Percentiles rank a stretch among this genome's conserved stretches.
Conservation (phyloP, 2,329 filamentous ascomycete species). For the Fusarium goolgardi region DNA sequence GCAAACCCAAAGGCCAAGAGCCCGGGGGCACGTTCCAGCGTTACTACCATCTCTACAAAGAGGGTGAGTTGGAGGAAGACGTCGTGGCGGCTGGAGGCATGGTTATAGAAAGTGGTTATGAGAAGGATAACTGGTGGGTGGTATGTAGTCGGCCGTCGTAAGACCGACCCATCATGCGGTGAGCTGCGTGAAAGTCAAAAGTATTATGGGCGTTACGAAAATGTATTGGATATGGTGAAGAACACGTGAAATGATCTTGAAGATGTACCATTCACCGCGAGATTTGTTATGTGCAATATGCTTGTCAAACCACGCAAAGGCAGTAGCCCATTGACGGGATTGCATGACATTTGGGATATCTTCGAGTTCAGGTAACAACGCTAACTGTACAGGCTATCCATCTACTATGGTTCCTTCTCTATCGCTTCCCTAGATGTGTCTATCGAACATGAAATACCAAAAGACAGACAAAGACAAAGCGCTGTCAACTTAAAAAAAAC, state of each 20-base stretch:
- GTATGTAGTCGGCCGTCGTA: conserved; percentile 60
- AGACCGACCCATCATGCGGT: conserved; percentile 27
- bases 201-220: conserved; percentile 27
- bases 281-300: conserved; percentile 1
- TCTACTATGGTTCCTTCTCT: conserved; percentile 35
- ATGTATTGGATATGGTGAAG: conserved; percentile 2
- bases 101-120: conserved; percentile 86
- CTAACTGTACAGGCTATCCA: conserved; percentile 41
- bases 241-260: conserved; percentile 17
- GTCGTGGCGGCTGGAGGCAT: conserved; percentile 78
- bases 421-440: conserved; percentile 22
- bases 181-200: conserved; percentile 11
- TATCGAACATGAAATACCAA: conserved; percentile 24
- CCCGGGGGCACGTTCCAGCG: conserved; percentile 76
- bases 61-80: conserved; percentile 88
- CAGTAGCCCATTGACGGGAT: conserved; percentile 9
- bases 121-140: conserved; percentile 99
- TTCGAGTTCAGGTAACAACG: conserved; percentile 21
- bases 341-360: conserved; percentile 18
- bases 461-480: conserved; percentile 20
- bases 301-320: conserved; percentile 22
- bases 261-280: conserved; percentile 15
- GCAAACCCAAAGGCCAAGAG: conserved; percentile 48
- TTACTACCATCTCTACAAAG: conserved; percentile 93
- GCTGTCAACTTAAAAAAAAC: conserved; percentile 23